phyloP scores from a whole-genome alignment of 2,329 filamentous ascomycete species.

The Microsporum canis region DNA sequence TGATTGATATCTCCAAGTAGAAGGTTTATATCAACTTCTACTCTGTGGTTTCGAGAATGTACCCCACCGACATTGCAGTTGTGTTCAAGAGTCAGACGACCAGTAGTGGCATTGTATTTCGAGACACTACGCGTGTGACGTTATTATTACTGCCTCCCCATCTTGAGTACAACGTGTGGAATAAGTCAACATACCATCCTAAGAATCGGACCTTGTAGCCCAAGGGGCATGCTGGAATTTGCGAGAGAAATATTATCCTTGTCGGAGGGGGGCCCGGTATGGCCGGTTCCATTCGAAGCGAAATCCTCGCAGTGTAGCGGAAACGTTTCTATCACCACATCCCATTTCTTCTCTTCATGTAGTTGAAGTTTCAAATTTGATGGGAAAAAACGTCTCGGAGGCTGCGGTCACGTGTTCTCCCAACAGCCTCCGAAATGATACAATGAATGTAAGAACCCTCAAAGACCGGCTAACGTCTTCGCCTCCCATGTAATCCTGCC shows the following conservation, averaged over 20 bases:
- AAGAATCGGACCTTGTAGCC: constrained; percentile 82
- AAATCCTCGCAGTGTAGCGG: not conserved
- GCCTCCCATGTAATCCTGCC: too few relatives aligned
- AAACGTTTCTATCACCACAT: not conserved
- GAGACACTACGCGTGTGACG: constrained; percentile 41
- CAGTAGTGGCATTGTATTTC: constrained; percentile 46
- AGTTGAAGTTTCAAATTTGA: not conserved
- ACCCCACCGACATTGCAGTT: constrained; percentile 36
- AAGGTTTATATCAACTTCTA: constrained; percentile 61
- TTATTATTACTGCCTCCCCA: not conserved
- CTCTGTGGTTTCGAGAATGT: constrained; percentile 20
- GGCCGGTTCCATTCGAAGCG: constrained; percentile 22
- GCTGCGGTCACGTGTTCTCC: too few relatives aligned
- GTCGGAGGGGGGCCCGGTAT: constrained; percentile 47
- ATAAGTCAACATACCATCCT: constrained; percentile 58
- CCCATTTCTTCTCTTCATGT: not conserved
- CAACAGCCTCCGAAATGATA: too few relatives aligned
- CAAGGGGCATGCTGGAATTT: constrained; percentile 41
- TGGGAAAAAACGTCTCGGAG: too few relatives aligned
- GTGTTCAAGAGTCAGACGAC: constrained; percentile 57
- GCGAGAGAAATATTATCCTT: constrained; percentile 52
- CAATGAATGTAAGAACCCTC: too few relatives aligned
- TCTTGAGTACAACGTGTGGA: not conserved
- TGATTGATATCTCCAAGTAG: constrained; percentile 54
- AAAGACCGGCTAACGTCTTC: too few relatives aligned